Evolutionary conservation across 148 eudicot species (phyloP).

Genomic region (Diospyros lotus): DNA sequence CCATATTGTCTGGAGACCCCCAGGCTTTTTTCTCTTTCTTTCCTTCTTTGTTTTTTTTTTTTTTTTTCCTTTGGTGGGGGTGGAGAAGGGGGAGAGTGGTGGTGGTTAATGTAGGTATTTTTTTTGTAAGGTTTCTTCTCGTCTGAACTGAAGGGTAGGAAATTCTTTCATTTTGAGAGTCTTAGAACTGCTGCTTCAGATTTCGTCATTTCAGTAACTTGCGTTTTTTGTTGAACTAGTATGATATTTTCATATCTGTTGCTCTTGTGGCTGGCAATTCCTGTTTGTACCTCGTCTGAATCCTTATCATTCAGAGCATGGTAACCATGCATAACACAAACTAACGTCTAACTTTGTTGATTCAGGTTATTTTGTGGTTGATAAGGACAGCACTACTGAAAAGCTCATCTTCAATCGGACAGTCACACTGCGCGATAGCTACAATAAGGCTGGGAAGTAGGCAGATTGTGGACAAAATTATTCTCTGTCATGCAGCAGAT

Average conservation of each 20-base stretch:
- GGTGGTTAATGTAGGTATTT: background rate
- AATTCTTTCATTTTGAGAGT: background rate
- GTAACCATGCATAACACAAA: too few relatives aligned
- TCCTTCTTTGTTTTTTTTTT: background rate
- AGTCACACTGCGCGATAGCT: constrained; percentile 71
- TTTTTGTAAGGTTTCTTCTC: background rate
- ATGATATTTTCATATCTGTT: background rate
- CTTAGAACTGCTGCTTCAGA: background rate
- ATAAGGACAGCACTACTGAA: constrained; percentile 62
- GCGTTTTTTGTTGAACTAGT: background rate
- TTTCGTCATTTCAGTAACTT: background rate
- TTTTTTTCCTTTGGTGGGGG: background rate
- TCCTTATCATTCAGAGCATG: background rate
- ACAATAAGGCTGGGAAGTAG: constrained; percentile 42
- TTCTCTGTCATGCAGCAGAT: background rate
- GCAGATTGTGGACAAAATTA: background rate
- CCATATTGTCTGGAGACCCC: too few relatives aligned
- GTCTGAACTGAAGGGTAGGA: background rate
- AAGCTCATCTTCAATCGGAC: constrained; percentile 78
- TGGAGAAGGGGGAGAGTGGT: too few relatives aligned
- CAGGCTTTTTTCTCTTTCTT: background rate
- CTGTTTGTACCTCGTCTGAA: background rate
- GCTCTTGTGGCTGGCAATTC: background rate
- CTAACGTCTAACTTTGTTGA: background rate
- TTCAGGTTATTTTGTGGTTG: constrained; percentile 78